Conservation (phyloP, 2,329 filamentous ascomycete genomes). For the Parascedosporium putredinis region DNA sequence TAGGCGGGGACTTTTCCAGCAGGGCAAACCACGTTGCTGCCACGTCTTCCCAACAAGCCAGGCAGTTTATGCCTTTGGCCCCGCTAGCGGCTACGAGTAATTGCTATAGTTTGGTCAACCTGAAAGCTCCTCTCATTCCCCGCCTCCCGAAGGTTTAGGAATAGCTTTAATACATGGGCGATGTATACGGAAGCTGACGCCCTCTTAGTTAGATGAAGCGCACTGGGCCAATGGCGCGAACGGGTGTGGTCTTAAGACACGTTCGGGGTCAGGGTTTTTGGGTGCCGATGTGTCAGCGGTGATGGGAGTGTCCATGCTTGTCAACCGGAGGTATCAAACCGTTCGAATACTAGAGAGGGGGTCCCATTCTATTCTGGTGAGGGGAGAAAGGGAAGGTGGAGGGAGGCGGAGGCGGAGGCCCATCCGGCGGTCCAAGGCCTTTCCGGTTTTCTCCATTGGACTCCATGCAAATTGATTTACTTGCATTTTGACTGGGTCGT, state of each 20-base stretch:
- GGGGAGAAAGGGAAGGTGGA: too few relatives aligned
- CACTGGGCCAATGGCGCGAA: neutral
- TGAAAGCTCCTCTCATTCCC: neutral
- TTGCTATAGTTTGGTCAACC: neutral
- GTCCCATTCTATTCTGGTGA: too few relatives aligned
- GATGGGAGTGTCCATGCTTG: too few relatives aligned
- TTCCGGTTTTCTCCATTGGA: slow-evolving; percentile 1
- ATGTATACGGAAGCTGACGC: neutral
- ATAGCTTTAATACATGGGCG: too few relatives aligned
- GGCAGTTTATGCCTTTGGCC: neutral
- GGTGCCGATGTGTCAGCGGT: too few relatives aligned
- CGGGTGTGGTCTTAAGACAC: neutral
- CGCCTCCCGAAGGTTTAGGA: neutral
- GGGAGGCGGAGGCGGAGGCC: too few relatives aligned
- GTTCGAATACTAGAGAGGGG: too few relatives aligned
- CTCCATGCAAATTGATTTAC: slow-evolving; percentile 1
- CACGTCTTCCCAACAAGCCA: neutral
- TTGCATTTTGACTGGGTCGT: neutral
- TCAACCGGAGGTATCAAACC: too few relatives aligned
- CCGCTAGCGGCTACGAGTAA: too few relatives aligned
- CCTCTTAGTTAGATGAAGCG: neutral
- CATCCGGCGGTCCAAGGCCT: too few relatives aligned
- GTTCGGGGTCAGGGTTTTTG: too few relatives aligned
- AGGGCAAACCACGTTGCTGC: neutral
- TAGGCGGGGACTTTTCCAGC: neutral